These are phyloP conservation scores for Hirsutella rhossiliensis DNA, from an alignment of 2,329 filamentous ascomycete species.

Conservation along the genomic window DNA sequence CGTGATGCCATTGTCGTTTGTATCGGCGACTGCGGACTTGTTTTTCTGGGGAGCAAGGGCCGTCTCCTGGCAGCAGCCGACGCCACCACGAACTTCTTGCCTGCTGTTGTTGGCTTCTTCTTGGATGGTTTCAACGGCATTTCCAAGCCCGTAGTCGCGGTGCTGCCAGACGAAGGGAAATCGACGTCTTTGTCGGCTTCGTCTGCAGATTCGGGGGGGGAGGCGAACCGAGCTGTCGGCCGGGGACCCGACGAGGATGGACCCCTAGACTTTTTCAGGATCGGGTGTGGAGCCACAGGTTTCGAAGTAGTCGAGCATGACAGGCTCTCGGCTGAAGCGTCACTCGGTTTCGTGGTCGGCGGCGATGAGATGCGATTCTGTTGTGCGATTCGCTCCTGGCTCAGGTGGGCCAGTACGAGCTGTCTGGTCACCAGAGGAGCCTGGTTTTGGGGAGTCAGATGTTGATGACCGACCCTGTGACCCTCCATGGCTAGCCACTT, in stretches of 20 bases:
- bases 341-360: slow-evolving; percentile 7
- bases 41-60: slow-evolving; percentile 30
- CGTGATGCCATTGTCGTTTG: slow-evolving; percentile 20
- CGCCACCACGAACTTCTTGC: slow-evolving; percentile 31
- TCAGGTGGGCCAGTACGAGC: slow-evolving; percentile 13
- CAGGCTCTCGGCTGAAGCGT: slow-evolving; percentile 10
- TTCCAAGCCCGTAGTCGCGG: slow-evolving; percentile 18
- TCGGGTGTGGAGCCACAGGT: slow-evolving; percentile 40
- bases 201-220: slow-evolving; percentile 36
- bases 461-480: background rate
- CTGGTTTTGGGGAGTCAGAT: slow-evolving; percentile 6
- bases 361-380: slow-evolving; percentile 5
- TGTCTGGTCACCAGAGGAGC: slow-evolving; percentile 16
- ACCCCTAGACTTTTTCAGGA: slow-evolving; percentile 46
- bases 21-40: slow-evolving; percentile 34
- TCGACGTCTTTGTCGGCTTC: slow-evolving; percentile 21
- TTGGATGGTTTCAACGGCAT: slow-evolving; percentile 14
- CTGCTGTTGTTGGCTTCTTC: slow-evolving; percentile 13
- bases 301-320: slow-evolving; percentile 29
- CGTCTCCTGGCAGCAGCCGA: slow-evolving; percentile 31
- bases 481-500: slow-evolving; percentile 4
- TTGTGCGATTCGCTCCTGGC: slow-evolving; percentile 4
- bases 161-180: slow-evolving; percentile 29
- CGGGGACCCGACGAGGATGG: slow-evolving; percentile 40
- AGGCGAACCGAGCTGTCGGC: slow-evolving; percentile 49